These are phyloP conservation scores for Caryocar brasiliense DNA, from an alignment of 441 rosid species.

Conservation along the genomic window DNA sequence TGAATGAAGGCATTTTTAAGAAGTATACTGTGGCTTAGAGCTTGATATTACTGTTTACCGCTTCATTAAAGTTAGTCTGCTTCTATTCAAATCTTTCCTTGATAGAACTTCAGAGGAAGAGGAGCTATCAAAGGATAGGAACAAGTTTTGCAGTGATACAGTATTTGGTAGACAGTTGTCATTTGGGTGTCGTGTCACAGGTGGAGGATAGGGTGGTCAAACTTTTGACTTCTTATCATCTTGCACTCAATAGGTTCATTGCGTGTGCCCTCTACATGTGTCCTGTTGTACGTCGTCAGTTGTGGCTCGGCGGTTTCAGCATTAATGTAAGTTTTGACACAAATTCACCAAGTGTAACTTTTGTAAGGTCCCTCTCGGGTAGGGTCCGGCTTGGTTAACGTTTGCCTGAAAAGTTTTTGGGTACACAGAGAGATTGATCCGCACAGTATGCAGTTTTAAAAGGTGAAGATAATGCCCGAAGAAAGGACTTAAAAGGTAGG, in stretches of 20 bases:
- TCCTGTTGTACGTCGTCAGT: background rate
- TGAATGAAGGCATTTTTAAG: background rate
- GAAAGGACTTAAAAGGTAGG: no score
- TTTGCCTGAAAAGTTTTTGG: background rate
- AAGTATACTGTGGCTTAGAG: background rate
- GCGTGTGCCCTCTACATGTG: no score
- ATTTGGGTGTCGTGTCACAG: constrained; percentile 8
- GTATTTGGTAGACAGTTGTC: constrained; percentile 11
- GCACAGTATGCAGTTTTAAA: no score
- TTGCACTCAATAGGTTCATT: no score
- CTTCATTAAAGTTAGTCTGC: constrained; percentile 3
- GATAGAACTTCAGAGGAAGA: constrained; percentile 1
- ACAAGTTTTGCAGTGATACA: constrained; percentile 22
- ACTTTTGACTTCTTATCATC: constrained; percentile 7
- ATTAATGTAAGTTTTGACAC: constrained; percentile 9
- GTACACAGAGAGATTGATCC: background rate
- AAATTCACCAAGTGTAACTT: constrained; percentile 1
- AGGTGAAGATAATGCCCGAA: no score
- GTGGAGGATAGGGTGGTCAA: constrained; percentile 15
- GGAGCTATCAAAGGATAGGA: constrained; percentile 19
- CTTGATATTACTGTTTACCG: background rate
- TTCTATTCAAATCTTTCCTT: constrained; percentile 1
- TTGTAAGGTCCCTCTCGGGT: constrained; percentile 14
- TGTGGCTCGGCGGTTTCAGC: constrained; percentile 3
- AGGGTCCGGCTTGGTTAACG: background rate